A percentile compares a stretch with the other conserved stretches of the same genome.
phyloP scores from a whole-genome alignment of 208 protist species.

The Leishmania tarentolae region DNA sequence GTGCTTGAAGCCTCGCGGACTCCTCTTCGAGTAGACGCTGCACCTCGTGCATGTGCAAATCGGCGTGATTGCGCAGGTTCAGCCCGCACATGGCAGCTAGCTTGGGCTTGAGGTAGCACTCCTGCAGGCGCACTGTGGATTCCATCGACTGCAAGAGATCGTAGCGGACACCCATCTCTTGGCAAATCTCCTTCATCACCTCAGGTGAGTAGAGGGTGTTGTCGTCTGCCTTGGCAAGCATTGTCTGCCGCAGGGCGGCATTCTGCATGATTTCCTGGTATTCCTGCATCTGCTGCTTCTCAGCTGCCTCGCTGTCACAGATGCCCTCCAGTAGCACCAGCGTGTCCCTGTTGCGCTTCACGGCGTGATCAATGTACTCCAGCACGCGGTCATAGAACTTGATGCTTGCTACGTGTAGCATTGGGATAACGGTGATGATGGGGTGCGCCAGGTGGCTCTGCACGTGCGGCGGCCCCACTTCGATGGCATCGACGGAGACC shows the following conservation, averaged over 20 bases:
- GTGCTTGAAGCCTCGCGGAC: constrained; percentile 39
- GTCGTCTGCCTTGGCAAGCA: constrained; percentile 71
- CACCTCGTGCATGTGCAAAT: constrained; percentile 84
- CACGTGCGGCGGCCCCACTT: constrained; percentile 40
- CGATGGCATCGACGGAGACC: constrained; percentile 29
- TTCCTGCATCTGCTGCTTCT: constrained; percentile 80
- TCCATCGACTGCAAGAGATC: constrained; percentile 45
- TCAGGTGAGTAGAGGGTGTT: constrained; percentile 79
- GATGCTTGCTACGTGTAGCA: constrained; percentile 82
- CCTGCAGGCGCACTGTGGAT: constrained; percentile 76
- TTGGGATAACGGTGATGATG: constrained; percentile 84
- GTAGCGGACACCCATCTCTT: constrained; percentile 76
- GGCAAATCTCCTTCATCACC: constrained; percentile 78
- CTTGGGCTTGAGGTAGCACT: constrained; percentile 91
- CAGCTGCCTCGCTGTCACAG: constrained; percentile 77
- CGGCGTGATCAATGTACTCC: constrained; percentile 83
- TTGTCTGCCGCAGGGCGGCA: constrained; percentile 45
- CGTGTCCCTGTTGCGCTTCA: constrained; percentile 55
- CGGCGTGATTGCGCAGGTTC: constrained; percentile 80
- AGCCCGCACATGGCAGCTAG: constrained; percentile 78
- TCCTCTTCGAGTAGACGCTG: constrained; percentile 71
- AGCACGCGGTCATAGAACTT: constrained; percentile 87
- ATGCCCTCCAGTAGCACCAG: constrained; percentile 90
- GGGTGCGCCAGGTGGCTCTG: constrained; percentile 43
- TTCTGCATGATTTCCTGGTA: constrained; percentile 70